Percentiles rank a stretch among this genome's conserved stretches.
phyloP scores from a whole-genome alignment of 2,329 filamentous ascomycete species.

The Fusarium zealandicum region DNA sequence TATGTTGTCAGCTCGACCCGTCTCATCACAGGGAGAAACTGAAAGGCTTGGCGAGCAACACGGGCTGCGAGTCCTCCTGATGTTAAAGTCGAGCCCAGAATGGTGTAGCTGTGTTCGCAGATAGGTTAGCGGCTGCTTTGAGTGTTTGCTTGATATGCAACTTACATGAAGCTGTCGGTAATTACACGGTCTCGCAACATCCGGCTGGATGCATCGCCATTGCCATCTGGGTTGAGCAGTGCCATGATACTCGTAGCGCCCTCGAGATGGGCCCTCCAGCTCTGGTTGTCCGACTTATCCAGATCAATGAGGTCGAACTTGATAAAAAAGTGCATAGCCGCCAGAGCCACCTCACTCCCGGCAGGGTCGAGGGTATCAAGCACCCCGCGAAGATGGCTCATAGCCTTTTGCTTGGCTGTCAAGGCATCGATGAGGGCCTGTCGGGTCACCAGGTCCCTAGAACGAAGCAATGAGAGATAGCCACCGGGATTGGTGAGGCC shows the following conservation, averaged over 20 bases:
- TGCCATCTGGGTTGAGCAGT: slow-evolving; percentile 44
- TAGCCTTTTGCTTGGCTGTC: slow-evolving; percentile 56
- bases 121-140: slow-evolving; percentile 14
- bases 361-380: slow-evolving; percentile 50
- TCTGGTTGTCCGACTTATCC: slow-evolving; percentile 50
- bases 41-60: slow-evolving; percentile 50
- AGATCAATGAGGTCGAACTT: slow-evolving; percentile 60
- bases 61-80: slow-evolving; percentile 48
- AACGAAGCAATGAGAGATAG: slow-evolving; percentile 48
- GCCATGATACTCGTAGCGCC: slow-evolving; percentile 54
- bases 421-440: slow-evolving; percentile 56
- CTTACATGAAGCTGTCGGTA: slow-evolving; percentile 57
- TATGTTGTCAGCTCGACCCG: slow-evolving; percentile 53
- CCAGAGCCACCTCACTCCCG: slow-evolving; percentile 56
- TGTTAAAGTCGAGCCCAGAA: slow-evolving; percentile 50
- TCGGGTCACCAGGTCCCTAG: slow-evolving; percentile 48
- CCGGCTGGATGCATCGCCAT: slow-evolving; percentile 42
- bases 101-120: slow-evolving; percentile 48
- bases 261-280: slow-evolving; percentile 56
- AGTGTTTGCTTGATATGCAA: slow-evolving; percentile 8
- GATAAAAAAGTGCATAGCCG: slow-evolving; percentile 59
- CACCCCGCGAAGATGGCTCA: slow-evolving; percentile 51
- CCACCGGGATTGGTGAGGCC: slow-evolving; percentile 47
- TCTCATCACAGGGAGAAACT: slow-evolving; percentile 50
- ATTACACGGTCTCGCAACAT: slow-evolving; percentile 55